Evolutionary conservation across 2,329 filamentous ascomycete genomes (phyloP), one percentile per base, ranked within the genome.

Genomic region (Talaromyces piceae): DNA sequence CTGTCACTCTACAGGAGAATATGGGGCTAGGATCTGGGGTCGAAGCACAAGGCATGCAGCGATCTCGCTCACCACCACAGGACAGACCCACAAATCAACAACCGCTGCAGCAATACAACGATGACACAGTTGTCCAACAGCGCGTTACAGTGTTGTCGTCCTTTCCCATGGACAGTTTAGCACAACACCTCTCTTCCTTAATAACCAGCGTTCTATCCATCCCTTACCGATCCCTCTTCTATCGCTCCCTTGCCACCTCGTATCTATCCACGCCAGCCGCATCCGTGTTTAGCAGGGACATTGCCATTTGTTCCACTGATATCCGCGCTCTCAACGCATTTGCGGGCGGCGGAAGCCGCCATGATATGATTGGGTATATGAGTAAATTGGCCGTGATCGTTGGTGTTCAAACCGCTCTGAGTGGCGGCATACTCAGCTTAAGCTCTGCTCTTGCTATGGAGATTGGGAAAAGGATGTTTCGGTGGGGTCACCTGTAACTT

Each of bases 91-190:
- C 26, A 16, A 44, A 23, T 41, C 26, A 31, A 11, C 48, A 41
- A 8, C 31, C 18, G 2, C 28, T 18, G 5, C 28, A 48, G 23
- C 13, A 41, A n/a, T 27, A 13, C 9, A 12, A 20, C n/a, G 26
- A 27, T 11, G 5, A 22, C 16, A n/a, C n/a, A n/a, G n/a, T n/a
- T n/a, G 25, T 41, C 23, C 45, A 53, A 23, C 69, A 71, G 55
- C 64, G 69, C 43, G 65, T 73, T 13, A 73, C 70, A 3, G 66
- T 72, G 13, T 67, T 73, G 23, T 73, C 70, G 3, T 66, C 66
- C 7, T 66, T 70, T 28, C 68, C 70, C 4, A 66, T 68, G 9
- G 70, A 73, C 56, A 67, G 69, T 6, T 62, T 73, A 23, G 65
- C 71, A 18, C 71, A 67, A 4, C 69, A 73, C 45, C 58, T 73